These are phyloP conservation scores for Porodaedalea pini DNA, from an alignment of 1,284 basidiomycete genomes.

Conservation along the genomic window DNA sequence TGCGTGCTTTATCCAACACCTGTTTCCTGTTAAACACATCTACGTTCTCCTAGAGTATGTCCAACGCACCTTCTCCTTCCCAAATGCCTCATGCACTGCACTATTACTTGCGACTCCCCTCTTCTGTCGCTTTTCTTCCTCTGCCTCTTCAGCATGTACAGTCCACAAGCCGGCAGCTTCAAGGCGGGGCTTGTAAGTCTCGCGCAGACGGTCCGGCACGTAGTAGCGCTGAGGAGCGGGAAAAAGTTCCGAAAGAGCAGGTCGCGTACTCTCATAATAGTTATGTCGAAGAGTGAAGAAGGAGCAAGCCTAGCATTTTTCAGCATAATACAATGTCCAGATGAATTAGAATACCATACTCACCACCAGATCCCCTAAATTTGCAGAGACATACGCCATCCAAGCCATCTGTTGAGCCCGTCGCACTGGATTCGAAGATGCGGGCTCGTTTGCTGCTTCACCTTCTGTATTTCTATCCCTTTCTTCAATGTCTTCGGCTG, in stretches of 20 bases:
- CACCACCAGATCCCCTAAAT: slow-evolving; percentile 67
- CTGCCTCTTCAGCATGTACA: slow-evolving; percentile 42
- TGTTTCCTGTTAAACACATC: slow-evolving; percentile 27
- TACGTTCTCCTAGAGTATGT: neutral
- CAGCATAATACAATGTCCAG: slow-evolving; percentile 6
- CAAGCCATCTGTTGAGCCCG: slow-evolving; percentile 56
- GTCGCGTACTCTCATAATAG: slow-evolving; percentile 54
- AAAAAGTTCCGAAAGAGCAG: slow-evolving; percentile 52
- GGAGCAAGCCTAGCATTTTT: slow-evolving; percentile 44
- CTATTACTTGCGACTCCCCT: slow-evolving; percentile 31
- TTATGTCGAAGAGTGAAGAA: slow-evolving; percentile 61
- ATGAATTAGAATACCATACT: slow-evolving; percentile 30
- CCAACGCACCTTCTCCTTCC: slow-evolving; percentile 55
- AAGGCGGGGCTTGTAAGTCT: slow-evolving; percentile 51
- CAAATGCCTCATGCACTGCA: slow-evolving; percentile 45
- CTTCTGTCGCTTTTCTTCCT: slow-evolving; percentile 32
- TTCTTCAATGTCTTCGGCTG: slow-evolving; percentile 15
- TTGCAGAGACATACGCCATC: slow-evolving; percentile 59
- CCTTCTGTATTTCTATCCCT: slow-evolving; percentile 7
- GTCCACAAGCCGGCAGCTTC: slow-evolving; percentile 64
- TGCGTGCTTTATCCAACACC: slow-evolving; percentile 58
- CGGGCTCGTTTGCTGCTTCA: slow-evolving; percentile 37
- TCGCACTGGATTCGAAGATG: slow-evolving; percentile 40
- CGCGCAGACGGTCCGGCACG: slow-evolving; percentile 59
- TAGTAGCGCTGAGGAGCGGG: slow-evolving; percentile 70